Percentiles rank a stretch among this genome's conserved stretches.
Evolutionary conservation across 1,139 yeast species (phyloP).

Genomic region (Nematodospora anomalae): DNA sequence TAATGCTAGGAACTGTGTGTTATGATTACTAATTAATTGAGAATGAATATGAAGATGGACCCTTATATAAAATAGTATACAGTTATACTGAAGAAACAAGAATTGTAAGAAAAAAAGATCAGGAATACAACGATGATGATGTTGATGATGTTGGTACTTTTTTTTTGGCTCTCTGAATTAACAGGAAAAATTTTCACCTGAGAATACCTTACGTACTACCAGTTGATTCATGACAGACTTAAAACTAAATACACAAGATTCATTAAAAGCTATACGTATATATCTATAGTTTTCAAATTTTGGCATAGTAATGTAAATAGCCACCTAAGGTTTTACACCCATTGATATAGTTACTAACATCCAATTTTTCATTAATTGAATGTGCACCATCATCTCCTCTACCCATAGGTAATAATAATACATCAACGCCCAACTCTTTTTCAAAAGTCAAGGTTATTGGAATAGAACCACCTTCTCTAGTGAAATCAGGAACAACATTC

Average conservation of each 20-base stretch:
- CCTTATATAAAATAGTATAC: background rate
- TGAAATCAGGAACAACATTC: conserved; percentile 92
- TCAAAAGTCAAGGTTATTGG: conserved; percentile 95
- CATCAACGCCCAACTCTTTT: conserved; percentile 79
- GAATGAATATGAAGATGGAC: background rate
- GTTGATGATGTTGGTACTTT: too few species aligned
- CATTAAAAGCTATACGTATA: too few species aligned
- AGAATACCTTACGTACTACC: background rate
- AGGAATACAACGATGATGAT: background rate
- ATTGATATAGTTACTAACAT: conserved; percentile 83
- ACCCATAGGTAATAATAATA: conserved; percentile 91
- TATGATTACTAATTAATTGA: too few species aligned
- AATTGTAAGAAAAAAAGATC: background rate
- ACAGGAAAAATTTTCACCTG: background rate
- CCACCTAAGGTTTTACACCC: conserved; percentile 95
- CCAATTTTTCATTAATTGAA: conserved; percentile 92
- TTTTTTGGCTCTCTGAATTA: background rate
- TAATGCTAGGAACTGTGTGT: too few species aligned
- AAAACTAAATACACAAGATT: background rate
- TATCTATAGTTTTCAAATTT: conserved; percentile 22
- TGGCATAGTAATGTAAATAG: conserved; percentile 82
- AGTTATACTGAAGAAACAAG: background rate
- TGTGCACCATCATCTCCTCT: conserved; percentile 99
- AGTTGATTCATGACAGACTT: background rate
- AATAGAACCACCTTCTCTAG: conserved; percentile 98